phyloP scores from a whole-genome alignment of 225 moss, liverwort and hornwort genomes.

The Rhytidiadelphus loreus region DNA sequence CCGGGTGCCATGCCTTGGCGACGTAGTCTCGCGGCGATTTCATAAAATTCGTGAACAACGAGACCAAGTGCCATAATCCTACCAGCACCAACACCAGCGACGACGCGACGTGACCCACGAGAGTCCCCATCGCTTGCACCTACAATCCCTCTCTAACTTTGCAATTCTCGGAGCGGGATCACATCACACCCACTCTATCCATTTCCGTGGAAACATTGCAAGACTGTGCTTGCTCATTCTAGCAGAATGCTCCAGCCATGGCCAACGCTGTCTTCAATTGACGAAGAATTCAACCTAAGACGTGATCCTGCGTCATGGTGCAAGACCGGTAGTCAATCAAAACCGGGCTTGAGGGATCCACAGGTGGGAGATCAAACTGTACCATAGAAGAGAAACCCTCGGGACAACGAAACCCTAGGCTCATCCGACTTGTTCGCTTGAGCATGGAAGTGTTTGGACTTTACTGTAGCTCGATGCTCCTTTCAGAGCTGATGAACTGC shows the following conservation, averaged over 20 bases:
- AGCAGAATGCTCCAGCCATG: background rate
- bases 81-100: slow-evolving; percentile 44
- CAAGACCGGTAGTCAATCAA: background rate
- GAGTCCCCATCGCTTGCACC: slow-evolving; percentile 48
- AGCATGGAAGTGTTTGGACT: background rate
- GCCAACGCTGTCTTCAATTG: background rate
- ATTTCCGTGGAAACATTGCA: background rate
- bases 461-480: background rate
- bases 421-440: too few relatives aligned
- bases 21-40: slow-evolving; percentile 56
- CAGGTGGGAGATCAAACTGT: background rate
- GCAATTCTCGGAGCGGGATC: background rate
- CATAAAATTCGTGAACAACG: slow-evolving; percentile 26
- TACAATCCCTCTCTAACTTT: background rate
- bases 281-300: background rate
- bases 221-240: background rate
- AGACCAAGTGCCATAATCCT: slow-evolving; percentile 71
- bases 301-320: background rate
- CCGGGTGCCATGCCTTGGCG: slow-evolving; percentile 71
- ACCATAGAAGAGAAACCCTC: background rate
- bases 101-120: slow-evolving; percentile 50
- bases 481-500: background rate
- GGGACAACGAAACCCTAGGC: background rate
- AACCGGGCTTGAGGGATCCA: background rate
- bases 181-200: background rate